phyloP scores from a whole-genome alignment of 805 yeast species.

The Saturnispora hagleri region DNA sequence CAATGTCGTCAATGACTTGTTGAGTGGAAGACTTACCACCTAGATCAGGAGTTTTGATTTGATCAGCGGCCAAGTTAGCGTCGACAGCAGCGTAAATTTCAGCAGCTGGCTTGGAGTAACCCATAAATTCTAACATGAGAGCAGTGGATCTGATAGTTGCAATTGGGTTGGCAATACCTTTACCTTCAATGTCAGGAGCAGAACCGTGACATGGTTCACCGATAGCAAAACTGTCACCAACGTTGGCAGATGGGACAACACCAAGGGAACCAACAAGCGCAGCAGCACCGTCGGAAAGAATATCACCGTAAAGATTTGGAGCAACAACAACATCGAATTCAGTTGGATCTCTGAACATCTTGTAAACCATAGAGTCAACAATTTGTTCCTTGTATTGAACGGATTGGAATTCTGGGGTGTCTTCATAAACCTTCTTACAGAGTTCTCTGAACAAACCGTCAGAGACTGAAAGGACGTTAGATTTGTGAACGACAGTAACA shows the following conservation, averaged over 20 bases:
- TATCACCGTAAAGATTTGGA: constrained; percentile 97
- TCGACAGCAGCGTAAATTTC: constrained; percentile 91
- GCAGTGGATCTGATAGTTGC: constrained; percentile 98
- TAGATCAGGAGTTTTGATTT: constrained; percentile 82
- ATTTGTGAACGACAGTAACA: constrained; percentile 91
- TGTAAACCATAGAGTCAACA: constrained; percentile 98
- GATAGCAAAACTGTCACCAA: constrained; percentile 90
- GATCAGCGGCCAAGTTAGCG: constrained; percentile 75
- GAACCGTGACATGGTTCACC: constrained; percentile 99
- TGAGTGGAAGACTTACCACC: constrained; percentile 87
- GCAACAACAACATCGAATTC: constrained; percentile 97
- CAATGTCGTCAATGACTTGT: constrained; percentile 77
- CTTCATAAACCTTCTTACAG: constrained; percentile 48
- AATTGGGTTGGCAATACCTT: constrained; percentile 89
- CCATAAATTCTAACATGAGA: constrained; percentile 93
- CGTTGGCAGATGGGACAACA: constrained; percentile 96
- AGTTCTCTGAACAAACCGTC: constrained; percentile 97
- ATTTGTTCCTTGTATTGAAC: constrained; percentile 86
- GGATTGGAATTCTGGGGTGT: constrained; percentile 47
- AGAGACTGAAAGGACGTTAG: constrained; percentile 83
- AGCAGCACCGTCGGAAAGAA: constrained; percentile 95
- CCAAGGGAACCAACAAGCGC: constrained; percentile 96
- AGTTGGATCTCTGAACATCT: constrained; percentile 97
- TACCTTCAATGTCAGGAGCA: constrained; percentile 97
- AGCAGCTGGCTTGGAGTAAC: constrained; percentile 82